Evolutionary conservation across 2,329 filamentous ascomycete genomes (phyloP).

Genomic region (Paracorniculantispora psalliotae): DNA sequence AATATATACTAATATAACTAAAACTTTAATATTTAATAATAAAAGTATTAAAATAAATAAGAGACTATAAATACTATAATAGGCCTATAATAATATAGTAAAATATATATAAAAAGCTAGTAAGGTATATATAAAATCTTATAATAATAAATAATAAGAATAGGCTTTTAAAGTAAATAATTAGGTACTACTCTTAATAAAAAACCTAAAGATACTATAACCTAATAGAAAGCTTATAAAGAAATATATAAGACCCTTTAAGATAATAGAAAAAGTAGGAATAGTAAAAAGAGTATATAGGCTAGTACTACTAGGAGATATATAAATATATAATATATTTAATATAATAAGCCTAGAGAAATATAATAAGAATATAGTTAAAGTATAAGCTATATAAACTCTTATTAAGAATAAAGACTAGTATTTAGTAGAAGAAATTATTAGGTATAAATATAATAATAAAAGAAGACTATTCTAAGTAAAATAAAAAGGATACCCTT

Average conservation of each 20-base stretch:
- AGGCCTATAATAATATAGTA: constrained; percentile 15
- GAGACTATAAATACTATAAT: too few species aligned
- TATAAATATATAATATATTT: constrained; percentile 3
- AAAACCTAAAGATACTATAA: not conserved
- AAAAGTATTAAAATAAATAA: not conserved
- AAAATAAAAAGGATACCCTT: not conserved
- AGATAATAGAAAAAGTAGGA: too few species aligned
- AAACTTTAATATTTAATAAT: constrained; percentile 8
- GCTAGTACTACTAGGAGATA: not conserved
- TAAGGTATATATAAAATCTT: not conserved
- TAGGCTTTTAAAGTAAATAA: not conserved
- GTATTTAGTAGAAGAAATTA: not conserved
- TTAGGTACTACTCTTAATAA: not conserved
- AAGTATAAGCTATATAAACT: not conserved
- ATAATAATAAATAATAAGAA: not conserved
- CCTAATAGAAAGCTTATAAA: not conserved
- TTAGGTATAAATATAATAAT: not conserved
- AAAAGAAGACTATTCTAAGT: not conserved
- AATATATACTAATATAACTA: constrained; percentile 21
- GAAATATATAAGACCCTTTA: not conserved
- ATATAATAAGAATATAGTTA: not conserved
- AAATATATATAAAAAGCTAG: constrained; percentile 22
- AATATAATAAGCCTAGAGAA: not conserved
- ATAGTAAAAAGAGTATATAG: not conserved
- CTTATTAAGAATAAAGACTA: not conserved